Conservation (phyloP, 371 early-diverging fungal species). For the Rhizopus delemar region DNA sequence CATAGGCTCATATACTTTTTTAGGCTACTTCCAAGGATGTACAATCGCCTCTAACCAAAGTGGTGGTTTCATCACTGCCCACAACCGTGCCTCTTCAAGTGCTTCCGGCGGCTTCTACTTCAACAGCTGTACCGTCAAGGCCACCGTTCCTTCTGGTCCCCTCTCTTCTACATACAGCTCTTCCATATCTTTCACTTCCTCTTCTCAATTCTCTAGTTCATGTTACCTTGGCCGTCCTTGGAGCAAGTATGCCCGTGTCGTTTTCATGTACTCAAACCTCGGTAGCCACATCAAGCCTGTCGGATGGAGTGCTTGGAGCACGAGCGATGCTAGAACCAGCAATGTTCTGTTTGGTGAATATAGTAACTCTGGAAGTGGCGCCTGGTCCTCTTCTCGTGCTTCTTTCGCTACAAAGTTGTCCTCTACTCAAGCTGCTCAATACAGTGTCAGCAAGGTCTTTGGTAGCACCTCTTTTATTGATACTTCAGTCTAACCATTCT, state of each 20-base stretch:
- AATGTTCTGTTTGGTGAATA: conserved; percentile 29
- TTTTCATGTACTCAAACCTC: conserved; percentile 27
- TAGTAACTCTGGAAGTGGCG: conserved; percentile 27
- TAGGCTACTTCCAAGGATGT: conserved; percentile 30
- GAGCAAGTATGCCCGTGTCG: conserved; percentile 33
- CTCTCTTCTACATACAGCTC: conserved; percentile 9
- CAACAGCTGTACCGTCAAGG: conserved; percentile 10
- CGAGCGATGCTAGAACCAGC: conserved; percentile 8
- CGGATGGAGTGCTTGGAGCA: conserved; percentile 31
- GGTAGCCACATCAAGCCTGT: conserved; percentile 18
- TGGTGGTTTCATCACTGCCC: conserved; percentile 23
- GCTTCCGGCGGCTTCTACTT: conserved; percentile 22
- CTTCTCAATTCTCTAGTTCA: conserved; percentile 6
- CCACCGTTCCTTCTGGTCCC: conserved; percentile 19
- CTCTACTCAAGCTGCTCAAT: neutral
- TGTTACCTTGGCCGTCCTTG: conserved; percentile 34
- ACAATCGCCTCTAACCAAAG: conserved; percentile 28
- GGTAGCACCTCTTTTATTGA: neutral
- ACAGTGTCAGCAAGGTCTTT: neutral
- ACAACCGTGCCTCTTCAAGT: conserved; percentile 15
- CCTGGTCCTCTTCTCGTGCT: neutral
- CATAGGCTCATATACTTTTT: no score
- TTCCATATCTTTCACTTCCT: conserved; percentile 12
- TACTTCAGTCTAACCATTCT: neutral
- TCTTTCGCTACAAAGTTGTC: conserved; percentile 1